Conservation (phyloP, 1,284 basidiomycete genomes). For the Tetrapyrgos nigripes region DNA sequence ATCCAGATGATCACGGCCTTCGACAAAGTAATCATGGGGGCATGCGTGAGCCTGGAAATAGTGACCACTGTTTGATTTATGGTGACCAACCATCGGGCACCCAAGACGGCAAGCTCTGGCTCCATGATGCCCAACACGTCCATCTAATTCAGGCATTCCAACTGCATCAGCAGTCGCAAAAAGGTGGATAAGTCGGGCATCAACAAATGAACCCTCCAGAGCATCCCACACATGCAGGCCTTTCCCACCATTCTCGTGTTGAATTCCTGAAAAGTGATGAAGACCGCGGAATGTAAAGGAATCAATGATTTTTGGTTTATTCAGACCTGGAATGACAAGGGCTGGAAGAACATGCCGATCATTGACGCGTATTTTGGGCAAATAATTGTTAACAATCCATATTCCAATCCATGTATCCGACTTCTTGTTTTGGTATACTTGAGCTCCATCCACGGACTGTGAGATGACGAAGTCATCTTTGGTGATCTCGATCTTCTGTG, state of each 20-base stretch:
- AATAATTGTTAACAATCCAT: slow-evolving; percentile 29
- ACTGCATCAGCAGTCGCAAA: slow-evolving; percentile 30
- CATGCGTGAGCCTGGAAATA: neutral
- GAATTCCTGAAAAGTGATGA: slow-evolving; percentile 37
- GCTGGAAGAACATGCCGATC: slow-evolving; percentile 32
- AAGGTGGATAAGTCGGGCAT: slow-evolving; percentile 24
- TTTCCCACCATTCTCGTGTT: slow-evolving; percentile 23
- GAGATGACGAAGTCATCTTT: slow-evolving; percentile 31
- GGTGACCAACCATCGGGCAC: slow-evolving; percentile 33
- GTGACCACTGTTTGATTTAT: slow-evolving; percentile 29
- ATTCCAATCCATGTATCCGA: slow-evolving; percentile 39
- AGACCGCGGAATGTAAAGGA: slow-evolving; percentile 43
- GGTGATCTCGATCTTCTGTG: slow-evolving; percentile 23
- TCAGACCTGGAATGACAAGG: slow-evolving; percentile 37
- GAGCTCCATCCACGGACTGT: slow-evolving; percentile 39
- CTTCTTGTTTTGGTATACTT: slow-evolving; percentile 37
- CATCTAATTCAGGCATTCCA: slow-evolving; percentile 33
- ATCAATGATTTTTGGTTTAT: slow-evolving; percentile 40
- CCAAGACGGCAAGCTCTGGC: slow-evolving; percentile 25
- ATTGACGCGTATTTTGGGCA: slow-evolving; percentile 24
- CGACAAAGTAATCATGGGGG: neutral
- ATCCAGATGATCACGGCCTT: neutral
- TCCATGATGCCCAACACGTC: slow-evolving; percentile 42
- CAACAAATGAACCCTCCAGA: slow-evolving; percentile 1
- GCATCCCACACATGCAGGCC: slow-evolving; percentile 39